Evolutionary conservation across 116 monocot species (phyloP).

Genomic region (Zostera marina): DNA sequence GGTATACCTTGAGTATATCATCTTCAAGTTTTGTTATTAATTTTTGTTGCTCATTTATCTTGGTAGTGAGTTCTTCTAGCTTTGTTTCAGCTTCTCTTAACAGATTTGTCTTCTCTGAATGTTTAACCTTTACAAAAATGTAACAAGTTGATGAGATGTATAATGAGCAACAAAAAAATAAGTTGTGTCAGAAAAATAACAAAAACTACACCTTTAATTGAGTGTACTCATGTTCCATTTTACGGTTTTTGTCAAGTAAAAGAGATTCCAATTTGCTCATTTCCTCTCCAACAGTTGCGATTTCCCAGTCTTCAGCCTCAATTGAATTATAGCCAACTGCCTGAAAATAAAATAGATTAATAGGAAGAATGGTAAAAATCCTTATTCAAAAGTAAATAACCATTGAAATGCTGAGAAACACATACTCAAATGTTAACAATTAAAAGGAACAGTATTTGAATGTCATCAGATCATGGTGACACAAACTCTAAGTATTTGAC

Average conservation of each 20-base stretch:
- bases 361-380: neutral
- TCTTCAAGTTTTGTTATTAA: conserved; percentile 91
- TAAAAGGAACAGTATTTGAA: neutral
- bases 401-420: neutral
- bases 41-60: conserved; percentile 85
- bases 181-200: neutral
- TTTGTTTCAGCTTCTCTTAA: conserved; percentile 63
- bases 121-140: conserved; percentile 53
- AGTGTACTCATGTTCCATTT: conserved; percentile 98
- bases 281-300: conserved; percentile 84
- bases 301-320: conserved; percentile 98
- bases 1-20: conserved; percentile 81
- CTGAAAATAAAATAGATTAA: conserved; percentile 18
- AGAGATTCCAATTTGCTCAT: conserved; percentile 96
- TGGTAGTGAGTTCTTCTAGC: conserved; percentile 45
- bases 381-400: neutral
- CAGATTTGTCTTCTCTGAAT: conserved; percentile 54
- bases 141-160: neutral
- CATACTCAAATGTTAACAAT: too few relatives aligned
- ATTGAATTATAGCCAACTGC: conserved; percentile 99
- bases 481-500: neutral
- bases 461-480: neutral
- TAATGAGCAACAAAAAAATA: neutral
- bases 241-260: conserved; percentile 89
- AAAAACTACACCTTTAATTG: conserved; percentile 55